Conservation (phyloP, 2,329 filamentous ascomycete genomes). For the Dryadomyces quercus-mongolicae region DNA sequence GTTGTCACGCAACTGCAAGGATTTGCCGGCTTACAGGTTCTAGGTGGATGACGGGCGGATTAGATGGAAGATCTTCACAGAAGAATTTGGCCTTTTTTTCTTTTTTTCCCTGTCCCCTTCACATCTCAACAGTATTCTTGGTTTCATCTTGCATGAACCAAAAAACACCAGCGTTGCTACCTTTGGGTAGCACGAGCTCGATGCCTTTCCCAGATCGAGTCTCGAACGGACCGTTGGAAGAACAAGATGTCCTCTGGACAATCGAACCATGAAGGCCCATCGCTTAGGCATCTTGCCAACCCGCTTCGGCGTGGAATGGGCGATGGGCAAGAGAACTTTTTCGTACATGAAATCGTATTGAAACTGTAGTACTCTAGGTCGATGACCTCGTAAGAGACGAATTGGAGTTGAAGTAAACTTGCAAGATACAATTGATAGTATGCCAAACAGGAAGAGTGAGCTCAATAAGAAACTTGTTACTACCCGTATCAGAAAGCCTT, state of each 20-base stretch:
- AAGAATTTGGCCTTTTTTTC: not conserved
- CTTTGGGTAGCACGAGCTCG: conserved; percentile 60
- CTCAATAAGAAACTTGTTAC: no score
- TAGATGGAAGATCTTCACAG: conserved; percentile 1
- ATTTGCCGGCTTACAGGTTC: not conserved
- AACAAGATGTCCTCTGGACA: conserved; percentile 26
- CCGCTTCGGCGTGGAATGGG: conserved; percentile 21
- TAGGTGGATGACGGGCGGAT: not conserved
- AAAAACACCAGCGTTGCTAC: conserved; percentile 55
- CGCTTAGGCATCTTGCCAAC: conserved; percentile 19
- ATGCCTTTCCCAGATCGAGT: conserved; percentile 52
- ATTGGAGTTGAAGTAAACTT: no score
- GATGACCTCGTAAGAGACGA: not conserved
- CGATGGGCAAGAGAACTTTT: conserved; percentile 29
- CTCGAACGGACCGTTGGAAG: conserved; percentile 77
- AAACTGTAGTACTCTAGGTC: no score
- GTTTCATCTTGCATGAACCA: not conserved
- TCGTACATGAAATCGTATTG: conserved; percentile 17
- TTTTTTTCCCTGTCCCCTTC: no score
- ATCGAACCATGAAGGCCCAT: conserved; percentile 26
- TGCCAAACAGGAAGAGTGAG: no score
- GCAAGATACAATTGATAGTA: no score
- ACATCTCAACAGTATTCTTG: not conserved
- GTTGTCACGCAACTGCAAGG: not conserved
- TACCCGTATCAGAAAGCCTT: no score